phyloP scores from a whole-genome alignment of 1,284 basidiomycete genomes.

The Apiotrichum brassicae region DNA sequence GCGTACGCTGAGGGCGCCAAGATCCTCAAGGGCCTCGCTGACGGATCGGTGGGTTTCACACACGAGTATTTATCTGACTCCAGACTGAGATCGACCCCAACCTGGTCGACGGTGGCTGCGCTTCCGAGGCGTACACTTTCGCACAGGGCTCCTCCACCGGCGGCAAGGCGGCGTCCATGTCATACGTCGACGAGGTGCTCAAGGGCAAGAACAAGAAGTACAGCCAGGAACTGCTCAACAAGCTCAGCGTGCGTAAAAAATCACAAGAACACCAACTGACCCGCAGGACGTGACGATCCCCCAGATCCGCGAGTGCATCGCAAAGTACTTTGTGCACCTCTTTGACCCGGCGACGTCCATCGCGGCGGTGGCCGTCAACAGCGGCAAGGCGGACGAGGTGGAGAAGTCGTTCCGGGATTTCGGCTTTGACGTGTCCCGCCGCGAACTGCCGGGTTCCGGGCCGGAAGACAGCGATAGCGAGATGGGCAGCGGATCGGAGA shows the following conservation, averaged over 20 bases:
- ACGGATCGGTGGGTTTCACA: slow-evolving; percentile 62
- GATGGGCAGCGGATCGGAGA: slow-evolving; percentile 12
- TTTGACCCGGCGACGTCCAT: slow-evolving; percentile 74
- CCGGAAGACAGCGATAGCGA: slow-evolving; percentile 15
- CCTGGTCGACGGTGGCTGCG: slow-evolving; percentile 85
- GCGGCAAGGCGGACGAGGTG: slow-evolving; percentile 71
- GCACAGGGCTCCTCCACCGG: slow-evolving; percentile 77
- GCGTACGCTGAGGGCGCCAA: slow-evolving; percentile 76
- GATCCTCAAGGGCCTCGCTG: slow-evolving; percentile 66
- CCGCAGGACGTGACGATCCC: slow-evolving; percentile 62
- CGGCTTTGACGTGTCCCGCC: slow-evolving; percentile 74
- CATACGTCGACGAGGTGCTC: slow-evolving; percentile 80
- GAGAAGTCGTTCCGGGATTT: slow-evolving; percentile 56
- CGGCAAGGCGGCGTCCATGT: slow-evolving; percentile 68
- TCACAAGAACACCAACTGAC: neutral
- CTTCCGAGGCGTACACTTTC: slow-evolving; percentile 77
- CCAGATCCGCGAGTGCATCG: slow-evolving; percentile 64
- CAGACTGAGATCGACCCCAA: slow-evolving; percentile 77
- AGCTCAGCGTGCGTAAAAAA: slow-evolving; percentile 51
- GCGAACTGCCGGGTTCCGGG: slow-evolving; percentile 46
- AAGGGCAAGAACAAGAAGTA: slow-evolving; percentile 69
- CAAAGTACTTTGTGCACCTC: slow-evolving; percentile 75
- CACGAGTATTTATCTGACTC: slow-evolving; percentile 5
- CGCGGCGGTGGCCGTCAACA: slow-evolving; percentile 73
- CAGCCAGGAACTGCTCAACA: slow-evolving; percentile 66